phyloP scores from a whole-genome alignment of 2,329 filamentous ascomycete species.

The Mollisiaceae sp. region DNA sequence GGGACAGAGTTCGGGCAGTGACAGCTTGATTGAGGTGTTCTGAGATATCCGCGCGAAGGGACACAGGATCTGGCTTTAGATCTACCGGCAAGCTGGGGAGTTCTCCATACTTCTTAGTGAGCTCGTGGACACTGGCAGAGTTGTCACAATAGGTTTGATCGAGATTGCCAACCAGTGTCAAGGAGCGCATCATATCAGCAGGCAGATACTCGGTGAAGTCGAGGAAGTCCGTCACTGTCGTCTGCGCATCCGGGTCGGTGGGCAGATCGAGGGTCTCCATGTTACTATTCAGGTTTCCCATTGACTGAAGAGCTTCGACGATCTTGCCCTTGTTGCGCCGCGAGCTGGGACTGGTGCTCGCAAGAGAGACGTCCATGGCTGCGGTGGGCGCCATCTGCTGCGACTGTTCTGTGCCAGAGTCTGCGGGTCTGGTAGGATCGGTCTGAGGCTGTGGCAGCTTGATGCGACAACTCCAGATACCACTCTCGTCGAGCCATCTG shows the following conservation, averaged over 20 bases:
- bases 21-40: constrained; percentile 59
- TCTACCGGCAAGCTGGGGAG: constrained; percentile 56
- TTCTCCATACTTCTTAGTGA: constrained; percentile 62
- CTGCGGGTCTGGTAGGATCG: constrained; percentile 20
- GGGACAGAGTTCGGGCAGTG: constrained; percentile 60
- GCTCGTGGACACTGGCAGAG: constrained; percentile 59
- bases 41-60: constrained; percentile 65
- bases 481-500: constrained; percentile 42
- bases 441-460: constrained; percentile 36
- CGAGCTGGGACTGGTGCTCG: constrained; percentile 37
- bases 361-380: constrained; percentile 35
- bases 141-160: constrained; percentile 63
- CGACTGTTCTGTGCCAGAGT: constrained; percentile 16
- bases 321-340: constrained; percentile 41
- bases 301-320: constrained; percentile 41
- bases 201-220: constrained; percentile 69
- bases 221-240: constrained; percentile 72
- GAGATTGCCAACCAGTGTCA: constrained; percentile 69
- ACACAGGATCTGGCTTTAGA: constrained; percentile 53
- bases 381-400: constrained; percentile 31
- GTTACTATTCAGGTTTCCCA: constrained; percentile 39
- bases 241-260: constrained; percentile 69
- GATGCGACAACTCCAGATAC: constrained; percentile 43
- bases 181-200: constrained; percentile 67
- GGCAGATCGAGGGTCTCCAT: constrained; percentile 41